phyloP scores from a whole-genome alignment of 306 rosid species.

The Medicago arabica region DNA sequence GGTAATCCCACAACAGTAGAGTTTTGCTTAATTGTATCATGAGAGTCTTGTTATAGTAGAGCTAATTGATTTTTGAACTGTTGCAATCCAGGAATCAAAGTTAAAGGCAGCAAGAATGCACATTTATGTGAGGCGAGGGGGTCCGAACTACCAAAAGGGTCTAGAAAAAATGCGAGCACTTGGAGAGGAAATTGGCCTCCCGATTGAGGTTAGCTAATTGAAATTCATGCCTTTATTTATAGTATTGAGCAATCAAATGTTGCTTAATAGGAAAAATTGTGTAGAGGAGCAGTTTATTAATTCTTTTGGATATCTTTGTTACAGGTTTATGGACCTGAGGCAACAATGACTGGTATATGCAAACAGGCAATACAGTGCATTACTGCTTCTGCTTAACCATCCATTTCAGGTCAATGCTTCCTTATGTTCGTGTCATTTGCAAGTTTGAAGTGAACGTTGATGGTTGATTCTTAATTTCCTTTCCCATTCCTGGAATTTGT shows the following conservation, averaged over 20 bases:
- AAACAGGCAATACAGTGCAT: constrained; percentile 93
- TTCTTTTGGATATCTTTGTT: constrained; percentile 7
- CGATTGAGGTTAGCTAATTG: constrained; percentile 72
- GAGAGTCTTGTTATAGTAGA: background rate
- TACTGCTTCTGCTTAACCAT: constrained; percentile 71
- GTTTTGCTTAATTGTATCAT: constrained; percentile 7
- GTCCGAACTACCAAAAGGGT: constrained; percentile 99
- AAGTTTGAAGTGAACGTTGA: constrained; percentile 31
- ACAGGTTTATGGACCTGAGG: constrained; percentile 97
- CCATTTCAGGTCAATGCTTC: constrained; percentile 23
- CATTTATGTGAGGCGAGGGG: constrained; percentile 95
- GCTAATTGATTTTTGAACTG: constrained; percentile 37
- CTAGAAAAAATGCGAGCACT: constrained; percentile 86
- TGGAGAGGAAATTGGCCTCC: constrained; percentile 89
- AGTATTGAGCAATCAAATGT: no score
- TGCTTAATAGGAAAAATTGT: background rate
- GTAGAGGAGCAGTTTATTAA: constrained; percentile 19
- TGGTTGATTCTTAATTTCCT: constrained; percentile 26
- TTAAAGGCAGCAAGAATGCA: constrained; percentile 88
- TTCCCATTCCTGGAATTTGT: constrained; percentile 18
- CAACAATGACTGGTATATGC: constrained; percentile 99
- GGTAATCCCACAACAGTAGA: constrained; percentile 48
- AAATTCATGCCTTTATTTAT: constrained; percentile 9
- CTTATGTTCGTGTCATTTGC: constrained; percentile 3
- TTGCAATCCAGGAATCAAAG: constrained; percentile 71